Conservation (phyloP, 2,329 filamentous ascomycete species). For the Alternaria gansuensis region DNA sequence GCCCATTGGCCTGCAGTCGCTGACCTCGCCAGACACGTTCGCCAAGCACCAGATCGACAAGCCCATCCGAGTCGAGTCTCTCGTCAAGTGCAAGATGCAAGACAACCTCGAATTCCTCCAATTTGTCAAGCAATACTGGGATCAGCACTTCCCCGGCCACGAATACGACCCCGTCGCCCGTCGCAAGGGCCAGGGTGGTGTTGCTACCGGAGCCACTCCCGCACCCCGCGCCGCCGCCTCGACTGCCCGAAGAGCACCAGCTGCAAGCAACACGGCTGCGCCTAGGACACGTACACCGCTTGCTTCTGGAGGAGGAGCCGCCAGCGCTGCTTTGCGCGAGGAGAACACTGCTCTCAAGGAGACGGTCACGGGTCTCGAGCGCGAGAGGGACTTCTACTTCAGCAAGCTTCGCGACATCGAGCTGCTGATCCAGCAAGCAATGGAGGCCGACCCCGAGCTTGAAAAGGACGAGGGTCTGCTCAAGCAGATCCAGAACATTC, state of each 20-base stretch:
- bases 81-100: conserved; percentile 99
- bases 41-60: conserved; percentile 87
- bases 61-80: conserved; percentile 83
- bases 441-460: conserved; percentile 89
- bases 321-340: conserved; percentile 75
- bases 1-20: not conserved
- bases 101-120: conserved; percentile 99
- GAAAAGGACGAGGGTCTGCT: conserved; percentile 94
- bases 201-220: conserved; percentile 57
- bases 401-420: conserved; percentile 98
- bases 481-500: conserved; percentile 94
- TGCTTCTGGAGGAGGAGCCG: conserved; percentile 62
- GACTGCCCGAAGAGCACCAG: conserved; percentile 55
- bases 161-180: conserved; percentile 92
- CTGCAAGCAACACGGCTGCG: conserved; percentile 52
- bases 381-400: conserved; percentile 98
- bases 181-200: conserved; percentile 77
- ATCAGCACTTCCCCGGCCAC: conserved; percentile 95
- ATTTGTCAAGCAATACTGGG: conserved; percentile 97
- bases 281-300: conserved; percentile 54
- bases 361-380: conserved; percentile 91
- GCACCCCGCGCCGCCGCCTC: conserved; percentile 62
- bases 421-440: conserved; percentile 88
- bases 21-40: conserved; percentile 72
- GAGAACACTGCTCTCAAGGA: conserved; percentile 93